Percentiles rank a stretch among this genome's conserved stretches.
Evolutionary conservation across 73 alveolate species (phyloP).

Genomic region (Stentor coeruleus): DNA sequence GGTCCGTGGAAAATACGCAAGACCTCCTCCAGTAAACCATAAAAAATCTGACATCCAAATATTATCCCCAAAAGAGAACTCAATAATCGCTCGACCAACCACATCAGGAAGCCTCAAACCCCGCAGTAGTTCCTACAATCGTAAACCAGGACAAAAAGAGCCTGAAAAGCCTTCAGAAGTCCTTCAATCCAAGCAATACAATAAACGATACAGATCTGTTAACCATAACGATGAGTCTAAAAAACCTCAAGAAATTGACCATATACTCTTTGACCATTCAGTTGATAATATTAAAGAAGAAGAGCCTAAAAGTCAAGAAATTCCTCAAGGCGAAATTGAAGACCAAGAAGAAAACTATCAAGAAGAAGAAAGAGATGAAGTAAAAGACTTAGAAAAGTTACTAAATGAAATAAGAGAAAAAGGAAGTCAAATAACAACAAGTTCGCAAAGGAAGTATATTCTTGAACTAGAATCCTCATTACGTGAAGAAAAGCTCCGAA

Average conservation of each 20-base stretch:
- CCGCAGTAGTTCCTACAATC: background rate
- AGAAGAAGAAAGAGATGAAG: background rate
- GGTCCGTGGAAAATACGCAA: slow-evolving; percentile 24
- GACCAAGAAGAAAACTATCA: background rate
- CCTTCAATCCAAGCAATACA: background rate
- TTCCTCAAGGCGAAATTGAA: background rate
- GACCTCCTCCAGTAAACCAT: slow-evolving; percentile 2
- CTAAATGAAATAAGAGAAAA: background rate
- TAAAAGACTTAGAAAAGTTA: background rate
- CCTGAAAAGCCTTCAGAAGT: slow-evolving; percentile 1
- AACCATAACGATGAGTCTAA: background rate
- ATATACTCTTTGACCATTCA: background rate
- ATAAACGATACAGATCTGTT: background rate
- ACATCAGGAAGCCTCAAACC: slow-evolving; percentile 7
- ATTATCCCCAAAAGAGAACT: background rate
- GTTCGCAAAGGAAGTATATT: background rate
- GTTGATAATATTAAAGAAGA: background rate
- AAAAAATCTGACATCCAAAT: background rate
- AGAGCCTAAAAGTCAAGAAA: background rate
- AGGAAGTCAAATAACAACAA: slow-evolving; percentile 3
- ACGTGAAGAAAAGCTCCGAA: background rate
- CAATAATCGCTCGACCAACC: slow-evolving; percentile 12
- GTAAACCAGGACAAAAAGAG: background rate
- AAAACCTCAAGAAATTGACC: background rate
- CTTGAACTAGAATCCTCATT: background rate